Evolutionary conservation across 441 rosid species (phyloP).

Genomic region (Pelargonium cotyledonis): DNA sequence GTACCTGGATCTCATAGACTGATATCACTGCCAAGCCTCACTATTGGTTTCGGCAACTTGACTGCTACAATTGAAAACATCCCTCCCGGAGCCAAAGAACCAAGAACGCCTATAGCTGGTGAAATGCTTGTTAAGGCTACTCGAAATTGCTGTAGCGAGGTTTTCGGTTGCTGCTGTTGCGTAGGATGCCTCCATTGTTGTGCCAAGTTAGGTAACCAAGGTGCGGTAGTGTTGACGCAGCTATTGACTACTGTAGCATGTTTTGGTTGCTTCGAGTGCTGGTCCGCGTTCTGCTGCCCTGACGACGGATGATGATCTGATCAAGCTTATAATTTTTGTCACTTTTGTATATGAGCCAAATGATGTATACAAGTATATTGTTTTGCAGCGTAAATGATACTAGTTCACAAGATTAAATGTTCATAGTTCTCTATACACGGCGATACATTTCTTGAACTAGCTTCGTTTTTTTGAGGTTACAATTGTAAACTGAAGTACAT

Average conservation of each 20-base stretch:
- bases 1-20: conserved; percentile 30
- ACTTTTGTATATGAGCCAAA: neutral
- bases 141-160: conserved; percentile 57
- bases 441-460: too few relatives aligned
- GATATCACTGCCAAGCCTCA: conserved; percentile 37
- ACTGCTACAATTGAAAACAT: conserved; percentile 58
- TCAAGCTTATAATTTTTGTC: too few relatives aligned
- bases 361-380: neutral
- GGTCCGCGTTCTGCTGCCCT: conserved; percentile 58
- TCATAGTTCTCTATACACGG: too few relatives aligned
- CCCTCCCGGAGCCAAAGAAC: conserved; percentile 48
- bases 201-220: conserved; percentile 57
- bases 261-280: conserved; percentile 80
- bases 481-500: too few relatives aligned
- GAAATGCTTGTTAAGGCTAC: conserved; percentile 69
- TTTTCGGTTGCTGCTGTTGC: conserved; percentile 63
- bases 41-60: conserved; percentile 69
- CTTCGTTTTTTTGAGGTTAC: too few relatives aligned
- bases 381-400: neutral
- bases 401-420: too few relatives aligned
- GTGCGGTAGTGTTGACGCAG: conserved; percentile 53
- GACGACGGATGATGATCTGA: conserved; percentile 31
- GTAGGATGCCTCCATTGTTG: conserved; percentile 81
- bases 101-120: conserved; percentile 58
- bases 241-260: conserved; percentile 61